A percentile compares a stretch with the other conserved stretches of the same genome.
Evolutionary conservation across 2,329 filamentous ascomycete genomes (phyloP).

Genomic region (Colletotrichum salicis): DNA sequence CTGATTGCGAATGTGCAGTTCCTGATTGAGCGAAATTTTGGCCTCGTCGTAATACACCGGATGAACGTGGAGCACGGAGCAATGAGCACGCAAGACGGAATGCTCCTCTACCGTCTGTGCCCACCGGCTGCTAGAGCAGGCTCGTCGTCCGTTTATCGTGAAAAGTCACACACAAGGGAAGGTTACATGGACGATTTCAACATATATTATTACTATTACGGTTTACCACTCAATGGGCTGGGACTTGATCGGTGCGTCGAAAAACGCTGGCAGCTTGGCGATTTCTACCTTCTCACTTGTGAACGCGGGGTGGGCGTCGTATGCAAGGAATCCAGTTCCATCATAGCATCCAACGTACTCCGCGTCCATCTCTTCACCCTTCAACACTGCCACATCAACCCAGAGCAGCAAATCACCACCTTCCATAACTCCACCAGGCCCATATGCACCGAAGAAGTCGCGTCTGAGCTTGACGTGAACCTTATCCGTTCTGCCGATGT

Average conservation of each 20-base stretch:
- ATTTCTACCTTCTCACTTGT: conserved; percentile 9
- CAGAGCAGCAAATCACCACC: conserved; percentile 29
- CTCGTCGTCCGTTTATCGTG: neutral
- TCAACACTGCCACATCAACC: conserved; percentile 27
- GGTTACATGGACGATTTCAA: neutral
- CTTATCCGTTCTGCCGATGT: conserved; percentile 27
- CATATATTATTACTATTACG: neutral
- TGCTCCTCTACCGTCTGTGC: neutral
- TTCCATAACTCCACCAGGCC: conserved; percentile 29
- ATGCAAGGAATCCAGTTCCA: conserved; percentile 26
- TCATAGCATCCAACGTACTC: conserved; percentile 33
- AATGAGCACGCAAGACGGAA: neutral
- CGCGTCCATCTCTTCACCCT: conserved; percentile 31
- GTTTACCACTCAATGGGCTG: conserved; percentile 28
- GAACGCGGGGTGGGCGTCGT: conserved; percentile 22
- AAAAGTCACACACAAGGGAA: neutral
- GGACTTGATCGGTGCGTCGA: conserved; percentile 20
- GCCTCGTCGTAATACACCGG: neutral
- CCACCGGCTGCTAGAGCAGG: neutral
- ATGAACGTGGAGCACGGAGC: neutral
- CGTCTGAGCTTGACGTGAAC: conserved; percentile 31
- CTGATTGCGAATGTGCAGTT: neutral
- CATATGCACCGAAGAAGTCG: conserved; percentile 27
- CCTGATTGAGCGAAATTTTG: neutral
- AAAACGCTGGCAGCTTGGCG: conserved; percentile 16